These are phyloP conservation scores for Phytopythium cucurbitacearum DNA, from an alignment of 352 stramenopile genomes.

Conservation along the genomic window DNA sequence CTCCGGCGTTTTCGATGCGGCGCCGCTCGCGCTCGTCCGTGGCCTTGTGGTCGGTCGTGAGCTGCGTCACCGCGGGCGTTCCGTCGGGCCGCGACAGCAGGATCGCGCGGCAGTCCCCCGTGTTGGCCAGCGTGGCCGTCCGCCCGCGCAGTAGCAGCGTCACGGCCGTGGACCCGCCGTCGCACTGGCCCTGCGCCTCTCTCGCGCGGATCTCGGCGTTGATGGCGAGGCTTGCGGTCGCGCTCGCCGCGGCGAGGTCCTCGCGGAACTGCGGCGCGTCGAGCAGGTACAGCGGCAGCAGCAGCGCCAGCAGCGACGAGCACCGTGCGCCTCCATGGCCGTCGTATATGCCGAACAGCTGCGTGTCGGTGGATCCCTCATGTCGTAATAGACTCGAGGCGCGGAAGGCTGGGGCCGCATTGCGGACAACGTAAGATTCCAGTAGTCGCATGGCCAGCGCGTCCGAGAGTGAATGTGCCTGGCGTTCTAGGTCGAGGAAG, in stretches of 20 bases:
- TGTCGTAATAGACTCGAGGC: conserved; percentile 33
- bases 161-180: conserved; percentile 61
- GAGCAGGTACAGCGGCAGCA: conserved; percentile 69
- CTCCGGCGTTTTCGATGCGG: conserved; percentile 62
- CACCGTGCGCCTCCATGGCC: conserved; percentile 60
- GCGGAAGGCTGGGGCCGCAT: conserved; percentile 30
- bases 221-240: conserved; percentile 44
- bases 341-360: conserved; percentile 77
- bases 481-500: too few relatives aligned
- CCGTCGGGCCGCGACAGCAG: conserved; percentile 36
- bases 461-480: conserved; percentile 9
- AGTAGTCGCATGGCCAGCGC: conserved; percentile 29
- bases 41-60: conserved; percentile 78
- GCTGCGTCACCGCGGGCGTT: conserved; percentile 19
- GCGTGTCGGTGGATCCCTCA: conserved; percentile 24
- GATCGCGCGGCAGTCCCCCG: conserved; percentile 71
- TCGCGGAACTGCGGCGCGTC: conserved; percentile 39
- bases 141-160: conserved; percentile 50
- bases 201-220: conserved; percentile 68
- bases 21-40: conserved; percentile 58
- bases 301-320: conserved; percentile 55
- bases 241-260: conserved; percentile 34
- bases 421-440: conserved; percentile 40
- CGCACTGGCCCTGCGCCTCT: conserved; percentile 36
- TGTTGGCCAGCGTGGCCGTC: conserved; percentile 61